A percentile compares a stretch with the other conserved stretches of the same genome.
These are phyloP conservation scores for Bauhinia variegata DNA, from an alignment of 306 rosid species.

Conservation along the genomic window DNA sequence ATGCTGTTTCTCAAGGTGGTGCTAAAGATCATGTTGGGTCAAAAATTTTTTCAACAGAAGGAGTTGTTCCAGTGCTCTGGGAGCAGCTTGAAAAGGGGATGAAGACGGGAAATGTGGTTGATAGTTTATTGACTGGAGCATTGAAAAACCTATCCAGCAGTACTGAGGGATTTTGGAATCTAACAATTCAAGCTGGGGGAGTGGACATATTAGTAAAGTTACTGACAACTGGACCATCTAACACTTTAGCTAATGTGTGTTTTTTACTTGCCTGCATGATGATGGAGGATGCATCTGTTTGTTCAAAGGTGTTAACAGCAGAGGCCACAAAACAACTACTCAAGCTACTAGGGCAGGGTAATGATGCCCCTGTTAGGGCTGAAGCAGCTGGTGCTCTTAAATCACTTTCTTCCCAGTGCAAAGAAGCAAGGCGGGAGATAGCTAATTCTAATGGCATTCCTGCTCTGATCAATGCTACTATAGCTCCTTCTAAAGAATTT, in stretches of 20 bases:
- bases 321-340: conserved; percentile 90
- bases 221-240: conserved; percentile 71
- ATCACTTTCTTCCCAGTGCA: conserved; percentile 88
- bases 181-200: conserved; percentile 90
- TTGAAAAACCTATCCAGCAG: conserved; percentile 84
- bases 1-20: conserved; percentile 96
- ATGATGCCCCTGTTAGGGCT: conserved; percentile 92
- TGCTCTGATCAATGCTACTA: conserved; percentile 92
- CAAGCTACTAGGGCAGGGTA: conserved; percentile 88
- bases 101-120: conserved; percentile 78
- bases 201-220: conserved; percentile 85
- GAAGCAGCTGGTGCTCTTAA: conserved; percentile 98
- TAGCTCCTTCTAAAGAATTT: conserved; percentile 99
- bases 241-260: conserved; percentile 89
- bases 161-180: conserved; percentile 96
- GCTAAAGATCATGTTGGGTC: conserved; percentile 95
- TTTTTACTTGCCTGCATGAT: conserved; percentile 84
- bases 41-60: conserved; percentile 96
- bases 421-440: conserved; percentile 94
- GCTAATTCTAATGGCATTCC: conserved; percentile 91
- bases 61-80: conserved; percentile 98
- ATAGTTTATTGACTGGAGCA: conserved; percentile 89
- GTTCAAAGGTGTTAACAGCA: conserved; percentile 75
- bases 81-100: conserved; percentile 72
- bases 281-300: conserved; percentile 93